A percentile compares a stretch with the other conserved stretches of the same genome.
These are phyloP conservation scores for Vitis vinifera DNA, from an alignment of 164 flowering plant genomes.

Conservation along the genomic window ASM3070453v1 NC_081816.1:5714501-5715000, in stretches of 20 bases:
- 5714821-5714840: neutral
- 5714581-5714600: neutral
- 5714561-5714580: neutral
- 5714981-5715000: neutral
- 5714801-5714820: conserved; percentile 1
- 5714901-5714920: conserved; percentile 1
- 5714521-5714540: neutral
- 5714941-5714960: neutral
- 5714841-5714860: neutral
- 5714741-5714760: conserved; percentile 5
- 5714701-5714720: neutral
- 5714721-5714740: neutral
- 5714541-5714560: conserved; percentile 3
- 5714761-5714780: conserved; percentile 6
- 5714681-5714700: conserved; percentile 8
- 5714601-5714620: neutral
- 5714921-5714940: neutral
- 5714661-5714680: conserved; percentile 15
- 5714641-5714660: conserved; percentile 20
- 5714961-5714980: conserved; percentile 10
- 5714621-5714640: conserved; percentile 29
- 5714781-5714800: conserved; percentile 9
- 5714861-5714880: conserved; percentile 7
- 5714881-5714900: conserved; percentile 20
- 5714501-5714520: conserved; percentile 1